Conservation (phyloP, 495 filamentous ascomycete species). For the Ascodesmis nigricans region DNA sequence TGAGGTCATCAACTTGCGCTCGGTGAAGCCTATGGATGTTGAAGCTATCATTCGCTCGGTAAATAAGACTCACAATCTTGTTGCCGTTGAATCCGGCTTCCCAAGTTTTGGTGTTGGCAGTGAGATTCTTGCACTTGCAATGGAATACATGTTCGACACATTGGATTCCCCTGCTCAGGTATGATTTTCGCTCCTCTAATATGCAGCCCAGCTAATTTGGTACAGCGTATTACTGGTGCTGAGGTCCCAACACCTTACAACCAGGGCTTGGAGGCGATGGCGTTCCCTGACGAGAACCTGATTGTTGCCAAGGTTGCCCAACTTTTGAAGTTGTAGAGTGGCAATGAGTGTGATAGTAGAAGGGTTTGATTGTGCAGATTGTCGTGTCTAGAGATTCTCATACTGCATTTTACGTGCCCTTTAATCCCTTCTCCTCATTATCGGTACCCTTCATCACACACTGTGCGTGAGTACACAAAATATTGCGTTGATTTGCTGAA, state of each 20-base stretch:
- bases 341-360: too few relatives aligned
- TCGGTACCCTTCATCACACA: too few relatives aligned
- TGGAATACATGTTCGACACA: slow-evolving; percentile 98
- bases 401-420: too few relatives aligned
- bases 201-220: not conserved
- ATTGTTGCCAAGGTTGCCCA: slow-evolving; percentile 69
- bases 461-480: too few relatives aligned
- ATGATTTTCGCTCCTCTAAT: slow-evolving; percentile 2
- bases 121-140: slow-evolving; percentile 78
- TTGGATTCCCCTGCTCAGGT: slow-evolving; percentile 69
- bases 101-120: slow-evolving; percentile 77
- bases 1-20: slow-evolving; percentile 95
- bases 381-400: too few relatives aligned
- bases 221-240: slow-evolving; percentile 61
- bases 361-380: too few relatives aligned
- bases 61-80: slow-evolving; percentile 88
- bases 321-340: slow-evolving; percentile 53
- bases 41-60: slow-evolving; percentile 87
- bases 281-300: slow-evolving; percentile 67
- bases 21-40: slow-evolving; percentile 86
- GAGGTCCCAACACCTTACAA: slow-evolving; percentile 94
- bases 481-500: too few relatives aligned
- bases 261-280: slow-evolving; percentile 48
- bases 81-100: slow-evolving; percentile 89
- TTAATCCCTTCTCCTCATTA: too few relatives aligned